Conservation (phyloP, 164 flowering plant species). For the Berberis thunbergii region DNA sequence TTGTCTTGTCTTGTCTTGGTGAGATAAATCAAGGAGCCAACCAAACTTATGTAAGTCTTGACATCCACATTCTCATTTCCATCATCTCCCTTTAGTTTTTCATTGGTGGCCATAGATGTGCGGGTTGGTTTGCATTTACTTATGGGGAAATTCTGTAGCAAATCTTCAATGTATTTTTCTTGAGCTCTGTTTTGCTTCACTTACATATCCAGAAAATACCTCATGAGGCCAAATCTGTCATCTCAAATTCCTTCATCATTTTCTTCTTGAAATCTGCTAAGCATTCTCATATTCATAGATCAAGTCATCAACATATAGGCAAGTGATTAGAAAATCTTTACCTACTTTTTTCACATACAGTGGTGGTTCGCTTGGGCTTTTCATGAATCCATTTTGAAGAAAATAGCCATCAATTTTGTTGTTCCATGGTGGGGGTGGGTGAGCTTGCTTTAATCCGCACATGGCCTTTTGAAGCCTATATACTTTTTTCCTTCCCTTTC, state of each 20-base stretch:
- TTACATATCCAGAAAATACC: no score
- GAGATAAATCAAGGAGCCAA: no score
- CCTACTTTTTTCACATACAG: background rate
- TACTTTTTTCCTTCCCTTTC: background rate
- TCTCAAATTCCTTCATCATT: background rate
- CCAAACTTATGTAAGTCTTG: no score
- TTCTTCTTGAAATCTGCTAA: background rate
- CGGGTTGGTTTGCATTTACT: no score
- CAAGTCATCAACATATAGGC: background rate
- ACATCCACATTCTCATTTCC: no score
- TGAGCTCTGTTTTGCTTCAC: no score
- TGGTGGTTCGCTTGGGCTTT: background rate
- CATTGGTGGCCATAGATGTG: no score
- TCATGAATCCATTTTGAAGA: background rate
- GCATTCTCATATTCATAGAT: no score
- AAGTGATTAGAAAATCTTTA: background rate
- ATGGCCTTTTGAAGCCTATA: background rate
- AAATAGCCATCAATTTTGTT: background rate
- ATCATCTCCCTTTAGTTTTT: no score
- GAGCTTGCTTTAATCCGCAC: background rate
- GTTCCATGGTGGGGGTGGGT: background rate
- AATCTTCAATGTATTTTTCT: no score
- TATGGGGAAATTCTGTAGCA: no score
- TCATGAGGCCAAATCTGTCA: background rate
- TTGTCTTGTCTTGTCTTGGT: no score